Evolutionary conservation across 768 basidiomycete genomes (phyloP), one percentile per base, ranked within the genome.

Genomic region (Saitozyma sp.): DNA sequence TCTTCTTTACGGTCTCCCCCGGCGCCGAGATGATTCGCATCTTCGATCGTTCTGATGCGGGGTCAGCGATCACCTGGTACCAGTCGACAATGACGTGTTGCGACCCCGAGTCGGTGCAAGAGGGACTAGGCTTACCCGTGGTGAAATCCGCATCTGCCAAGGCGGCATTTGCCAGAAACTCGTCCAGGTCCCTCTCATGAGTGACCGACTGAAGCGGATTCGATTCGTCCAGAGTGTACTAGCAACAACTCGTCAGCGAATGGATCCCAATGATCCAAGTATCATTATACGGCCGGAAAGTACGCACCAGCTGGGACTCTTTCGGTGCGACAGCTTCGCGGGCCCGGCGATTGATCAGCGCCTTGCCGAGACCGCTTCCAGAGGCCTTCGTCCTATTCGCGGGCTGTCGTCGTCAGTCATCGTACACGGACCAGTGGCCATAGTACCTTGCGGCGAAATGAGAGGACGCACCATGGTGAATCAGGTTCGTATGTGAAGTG

Each of bases 91-190:
- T 29, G 29, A 29, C 29, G 2, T 29, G 29, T 5, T 29, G 29
- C 29, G 29, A 5, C 5, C 5, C 5, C 29, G 29, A 29, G 2
- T 5, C 29, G 29, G 77, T 91, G 91, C 60, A 89, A n/a, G 43
- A 51, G 48, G 45, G 10, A 19, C 2, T 6, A 13, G 8, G 66
- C 85, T 42, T 63, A 95, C 94, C 95, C 42, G 95, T 95, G 16
- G 92, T 91, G 75, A 99, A 99, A 70, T 99, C 92, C 10, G 90
- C 90, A 55, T 89, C 95, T 13, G 96, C 96, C 58, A 99, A 82
- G 71, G 92, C 90, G 9, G 96, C 96, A 11, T 91, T 96, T 74
- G 86, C 94, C 59, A 99, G 80, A 78, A 99, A 99, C 80, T 94
- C 95, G 68, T 97, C 93, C 17, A 99, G 83, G 82, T 97, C 93